A percentile compares a stretch with the other conserved stretches of the same genome.
Evolutionary conservation across 345 rosid species (phyloP).

Genomic region (Nephelium lappaceum): DNA sequence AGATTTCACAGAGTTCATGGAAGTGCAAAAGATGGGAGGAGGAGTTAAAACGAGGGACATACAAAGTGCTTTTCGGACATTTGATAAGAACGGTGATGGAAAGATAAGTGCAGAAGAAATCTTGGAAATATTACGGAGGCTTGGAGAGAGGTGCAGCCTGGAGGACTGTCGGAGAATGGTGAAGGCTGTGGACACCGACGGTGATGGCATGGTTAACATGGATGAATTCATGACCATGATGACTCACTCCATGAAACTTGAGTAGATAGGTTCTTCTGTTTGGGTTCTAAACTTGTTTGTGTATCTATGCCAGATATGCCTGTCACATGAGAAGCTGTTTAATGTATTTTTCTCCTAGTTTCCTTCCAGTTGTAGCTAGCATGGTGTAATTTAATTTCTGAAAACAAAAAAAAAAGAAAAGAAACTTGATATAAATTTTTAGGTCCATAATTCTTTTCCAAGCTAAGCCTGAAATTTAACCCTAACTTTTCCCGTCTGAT

Average conservation of each 20-base stretch:
- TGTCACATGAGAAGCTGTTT: background rate
- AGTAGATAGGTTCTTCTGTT: conserved; percentile 1
- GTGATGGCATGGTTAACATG: conserved; percentile 75
- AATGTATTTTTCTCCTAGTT: background rate
- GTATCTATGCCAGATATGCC: background rate
- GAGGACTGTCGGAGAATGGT: conserved; percentile 83
- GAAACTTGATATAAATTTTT: background rate
- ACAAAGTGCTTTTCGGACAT: conserved; percentile 60
- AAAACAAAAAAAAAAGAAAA: background rate
- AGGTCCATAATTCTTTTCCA: background rate
- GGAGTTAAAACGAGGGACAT: conserved; percentile 59
- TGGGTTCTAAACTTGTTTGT: background rate
- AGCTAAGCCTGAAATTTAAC: background rate
- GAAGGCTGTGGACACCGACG: conserved; percentile 70
- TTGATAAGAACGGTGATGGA: conserved; percentile 73
- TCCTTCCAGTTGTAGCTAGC: no score
- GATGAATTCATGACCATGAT: conserved; percentile 85
- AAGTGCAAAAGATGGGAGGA: conserved; percentile 62
- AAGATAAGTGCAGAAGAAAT: conserved; percentile 86
- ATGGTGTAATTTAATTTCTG: background rate
- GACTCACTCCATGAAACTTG: conserved; percentile 45
- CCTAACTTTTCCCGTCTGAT: background rate
- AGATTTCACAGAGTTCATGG: conserved; percentile 75
- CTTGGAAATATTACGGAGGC: conserved; percentile 58
- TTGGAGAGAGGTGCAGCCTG: conserved; percentile 77